Conservation (phyloP, 2,329 filamentous ascomycete genomes). For the Fusarium sp. region DNA sequence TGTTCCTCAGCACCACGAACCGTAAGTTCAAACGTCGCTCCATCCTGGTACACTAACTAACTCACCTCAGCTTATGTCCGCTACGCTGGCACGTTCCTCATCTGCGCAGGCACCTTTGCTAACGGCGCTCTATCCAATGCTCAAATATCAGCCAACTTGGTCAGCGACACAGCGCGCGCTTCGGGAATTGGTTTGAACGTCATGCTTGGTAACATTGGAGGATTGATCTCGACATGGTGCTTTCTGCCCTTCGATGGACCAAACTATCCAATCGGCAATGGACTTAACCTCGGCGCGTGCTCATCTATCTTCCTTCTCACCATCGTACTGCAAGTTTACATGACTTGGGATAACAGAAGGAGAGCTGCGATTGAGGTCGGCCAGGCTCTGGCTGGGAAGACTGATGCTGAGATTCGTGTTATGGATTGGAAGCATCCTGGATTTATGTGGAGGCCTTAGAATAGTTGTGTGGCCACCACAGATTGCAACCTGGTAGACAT, state of each 20-base stretch:
- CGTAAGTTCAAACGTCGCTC: neutral
- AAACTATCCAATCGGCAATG: constrained; percentile 74
- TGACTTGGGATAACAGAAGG: constrained; percentile 19
- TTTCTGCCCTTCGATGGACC: constrained; percentile 72
- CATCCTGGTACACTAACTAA: neutral
- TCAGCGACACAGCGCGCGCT: constrained; percentile 30
- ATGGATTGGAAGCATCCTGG: constrained; percentile 25
- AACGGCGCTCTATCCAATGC: constrained; percentile 56
- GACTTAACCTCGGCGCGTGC: constrained; percentile 53
- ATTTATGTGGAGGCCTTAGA: constrained; percentile 16
- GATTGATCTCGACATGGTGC: constrained; percentile 71
- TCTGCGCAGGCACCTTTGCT: constrained; percentile 24
- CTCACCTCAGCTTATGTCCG: constrained; percentile 51
- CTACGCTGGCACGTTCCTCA: constrained; percentile 71
- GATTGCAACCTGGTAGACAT: rapidly evolving
- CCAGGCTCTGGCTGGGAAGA: constrained; percentile 2
- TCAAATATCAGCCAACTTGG: constrained; percentile 24
- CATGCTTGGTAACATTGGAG: constrained; percentile 60
- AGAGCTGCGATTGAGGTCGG: neutral
- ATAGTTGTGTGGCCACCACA: rapidly evolving
- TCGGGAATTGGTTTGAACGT: constrained; percentile 37
- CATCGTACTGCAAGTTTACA: neutral
- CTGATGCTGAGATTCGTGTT: constrained; percentile 12
- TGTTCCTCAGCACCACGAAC: constrained; percentile 65
- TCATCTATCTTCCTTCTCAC: constrained; percentile 16